These are phyloP conservation scores for Albophoma yamanashiensis DNA, from an alignment of 2,329 filamentous ascomycete species.

Conservation along the genomic window DNA sequence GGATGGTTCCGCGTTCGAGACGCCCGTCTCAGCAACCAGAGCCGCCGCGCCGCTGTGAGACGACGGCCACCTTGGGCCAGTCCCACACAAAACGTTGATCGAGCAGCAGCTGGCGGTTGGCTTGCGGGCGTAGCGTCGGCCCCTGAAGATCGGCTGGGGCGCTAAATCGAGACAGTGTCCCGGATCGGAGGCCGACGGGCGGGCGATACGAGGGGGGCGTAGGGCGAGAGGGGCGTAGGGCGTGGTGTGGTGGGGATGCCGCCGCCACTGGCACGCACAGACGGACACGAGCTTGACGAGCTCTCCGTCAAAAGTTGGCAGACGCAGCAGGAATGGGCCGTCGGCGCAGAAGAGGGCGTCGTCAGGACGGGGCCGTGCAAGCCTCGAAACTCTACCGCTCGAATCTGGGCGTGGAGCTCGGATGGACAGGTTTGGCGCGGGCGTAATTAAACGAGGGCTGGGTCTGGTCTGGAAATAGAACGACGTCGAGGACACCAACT, in stretches of 20 bases:
- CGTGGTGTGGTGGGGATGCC: neutral
- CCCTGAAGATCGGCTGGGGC: conserved; percentile 1
- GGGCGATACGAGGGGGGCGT: neutral
- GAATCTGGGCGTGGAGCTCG: neutral
- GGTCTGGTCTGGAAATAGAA: neutral
- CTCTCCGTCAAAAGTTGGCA: neutral
- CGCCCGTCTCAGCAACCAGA: neutral
- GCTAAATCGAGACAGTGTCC: neutral
- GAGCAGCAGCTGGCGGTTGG: neutral
- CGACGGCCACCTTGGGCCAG: neutral
- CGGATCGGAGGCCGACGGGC: neutral
- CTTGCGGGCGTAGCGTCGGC: neutral
- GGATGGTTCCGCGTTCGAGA: neutral
- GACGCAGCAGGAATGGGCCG: neutral
- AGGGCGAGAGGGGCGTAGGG: neutral
- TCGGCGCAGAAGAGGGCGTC: neutral
- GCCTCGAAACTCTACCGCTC: neutral
- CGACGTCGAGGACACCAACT: neutral
- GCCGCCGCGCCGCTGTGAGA: neutral
- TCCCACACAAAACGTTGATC: neutral
- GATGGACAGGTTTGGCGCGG: neutral
- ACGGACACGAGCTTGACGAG: neutral
- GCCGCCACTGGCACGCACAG: neutral
- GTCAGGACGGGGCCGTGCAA: too few species aligned
- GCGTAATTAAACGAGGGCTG: neutral